phyloP scores from a whole-genome alignment of 2,329 filamentous ascomycete genomes.

The Aureobasidium melanogenum region DNA sequence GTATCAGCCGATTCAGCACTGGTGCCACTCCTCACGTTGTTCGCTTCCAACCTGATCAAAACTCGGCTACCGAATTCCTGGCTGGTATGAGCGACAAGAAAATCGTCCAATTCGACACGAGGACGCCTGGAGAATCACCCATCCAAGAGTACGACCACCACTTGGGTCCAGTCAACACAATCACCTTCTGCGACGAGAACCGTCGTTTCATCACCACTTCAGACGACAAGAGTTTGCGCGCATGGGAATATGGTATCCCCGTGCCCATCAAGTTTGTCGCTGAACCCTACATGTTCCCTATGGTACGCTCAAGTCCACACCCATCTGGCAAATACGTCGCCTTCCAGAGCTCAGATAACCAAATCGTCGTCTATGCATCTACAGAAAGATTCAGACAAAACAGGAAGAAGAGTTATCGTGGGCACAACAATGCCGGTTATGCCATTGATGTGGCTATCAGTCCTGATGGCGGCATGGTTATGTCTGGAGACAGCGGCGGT shows the following conservation, averaged over 20 bases:
- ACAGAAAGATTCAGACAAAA: slow-evolving; percentile 97
- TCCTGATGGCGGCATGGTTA: slow-evolving; percentile 86
- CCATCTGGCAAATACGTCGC: slow-evolving; percentile 90
- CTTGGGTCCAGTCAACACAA: slow-evolving; percentile 93
- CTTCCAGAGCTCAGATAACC: slow-evolving; percentile 89
- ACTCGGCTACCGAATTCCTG: slow-evolving; percentile 79
- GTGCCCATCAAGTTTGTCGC: slow-evolving; percentile 98
- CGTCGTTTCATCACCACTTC: slow-evolving; percentile 96
- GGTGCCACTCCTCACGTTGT: slow-evolving; percentile 94
- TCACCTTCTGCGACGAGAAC: slow-evolving; percentile 91
- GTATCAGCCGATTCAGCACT: slow-evolving; percentile 78
- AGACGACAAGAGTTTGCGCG: slow-evolving; percentile 90
- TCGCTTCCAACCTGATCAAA: slow-evolving; percentile 76
- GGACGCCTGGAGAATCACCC: slow-evolving; percentile 53
- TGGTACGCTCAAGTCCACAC: slow-evolving; percentile 77
- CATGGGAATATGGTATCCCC: slow-evolving; percentile 98
- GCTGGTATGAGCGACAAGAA: slow-evolving; percentile 98
- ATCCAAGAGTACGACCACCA: slow-evolving; percentile 99
- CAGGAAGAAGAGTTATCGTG: slow-evolving; percentile 90
- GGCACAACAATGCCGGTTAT: slow-evolving; percentile 92
- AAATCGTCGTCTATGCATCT: slow-evolving; percentile 89
- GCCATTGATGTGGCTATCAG: slow-evolving; percentile 82
- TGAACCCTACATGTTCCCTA: slow-evolving; percentile 74
- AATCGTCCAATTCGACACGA: slow-evolving; percentile 92
- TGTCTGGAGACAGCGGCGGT: slow-evolving; percentile 76